Percentiles rank a stretch among this genome's conserved stretches.
phyloP scores from a whole-genome alignment of 495 filamentous ascomycete species.

The Jackrogersella minutella region DNA sequence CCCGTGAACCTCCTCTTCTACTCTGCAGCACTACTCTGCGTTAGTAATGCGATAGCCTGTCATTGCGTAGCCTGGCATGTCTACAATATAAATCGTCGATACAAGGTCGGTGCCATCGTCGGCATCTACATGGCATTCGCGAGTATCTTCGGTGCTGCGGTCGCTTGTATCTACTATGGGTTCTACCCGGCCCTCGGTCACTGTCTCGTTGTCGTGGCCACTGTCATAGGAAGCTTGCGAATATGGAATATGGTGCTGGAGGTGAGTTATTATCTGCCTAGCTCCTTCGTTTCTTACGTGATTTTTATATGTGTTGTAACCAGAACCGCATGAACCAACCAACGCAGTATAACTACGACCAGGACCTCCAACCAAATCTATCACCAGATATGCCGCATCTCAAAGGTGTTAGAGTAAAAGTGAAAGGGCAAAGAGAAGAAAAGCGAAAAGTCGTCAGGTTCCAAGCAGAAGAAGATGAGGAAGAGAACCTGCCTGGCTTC shows the following conservation, averaged over 20 bases:
- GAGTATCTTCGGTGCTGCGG: background rate
- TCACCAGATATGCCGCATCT: too few relatives aligned
- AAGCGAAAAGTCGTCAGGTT: too few relatives aligned
- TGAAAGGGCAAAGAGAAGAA: too few relatives aligned
- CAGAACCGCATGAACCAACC: too few relatives aligned
- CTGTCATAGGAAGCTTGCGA: background rate
- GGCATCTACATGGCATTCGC: background rate
- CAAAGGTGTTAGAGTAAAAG: too few relatives aligned
- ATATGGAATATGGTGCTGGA: background rate
- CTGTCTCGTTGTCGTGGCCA: background rate
- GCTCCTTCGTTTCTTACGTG: too few relatives aligned
- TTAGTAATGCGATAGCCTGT: background rate
- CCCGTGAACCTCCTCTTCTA: background rate
- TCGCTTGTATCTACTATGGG: background rate
- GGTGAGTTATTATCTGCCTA: too few relatives aligned
- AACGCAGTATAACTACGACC: too few relatives aligned
- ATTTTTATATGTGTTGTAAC: too few relatives aligned
- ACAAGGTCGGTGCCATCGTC: background rate
- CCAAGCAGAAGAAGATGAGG: too few relatives aligned
- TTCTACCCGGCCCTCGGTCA: background rate
- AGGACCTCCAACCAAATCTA: too few relatives aligned
- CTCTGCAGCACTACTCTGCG: background rate
- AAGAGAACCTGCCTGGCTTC: too few relatives aligned
- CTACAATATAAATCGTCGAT: background rate
- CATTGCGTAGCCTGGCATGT: background rate